Base-by-base conservation (phyloP, 2,329 filamentous ascomycete species). In the Trichoderma citrinoviride region DNA sequence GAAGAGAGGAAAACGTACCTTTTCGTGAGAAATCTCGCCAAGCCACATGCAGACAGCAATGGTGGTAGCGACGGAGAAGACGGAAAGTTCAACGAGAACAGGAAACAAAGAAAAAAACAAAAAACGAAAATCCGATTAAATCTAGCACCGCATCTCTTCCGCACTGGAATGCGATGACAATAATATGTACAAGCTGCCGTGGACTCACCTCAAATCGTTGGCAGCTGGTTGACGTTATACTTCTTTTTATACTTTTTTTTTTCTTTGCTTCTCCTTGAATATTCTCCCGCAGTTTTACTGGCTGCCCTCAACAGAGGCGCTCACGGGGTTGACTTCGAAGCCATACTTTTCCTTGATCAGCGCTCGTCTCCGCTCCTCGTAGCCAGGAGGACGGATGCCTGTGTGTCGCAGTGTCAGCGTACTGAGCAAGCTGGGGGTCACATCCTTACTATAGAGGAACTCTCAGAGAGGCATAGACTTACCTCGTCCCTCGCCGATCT, bases 401-500 rank as follows among this genome's bases (percentile, higher is more conserved):
- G 71, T 97, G 71, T 52, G 6, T n/a, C 19, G 3, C 4, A 23
- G 33, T 10, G 43, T 41, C 17, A 56, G 29, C 25, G 17, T 19
- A n/a, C 14, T 7, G 7, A 5, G 12, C 12, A 37, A 37, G 12
- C 33, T 14, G 12, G 8, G n/a, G 33, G 12, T 14, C 33, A 10
- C 33, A 5, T 14, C 8, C 2, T 3, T 6, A 10, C 2, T 47
- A 5, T 6, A 5, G 10, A 4, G 10, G 19, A 41, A n/a, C n/a
- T 23, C 2, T 7, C 15, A 10, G 8, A 12, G 8, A 19, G 15
- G 15, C 37, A 17, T 33, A 12, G 65, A 71, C 82, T 73, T 84
- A 94, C 92, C 92, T 85, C 93, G 86, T 70, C 92, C 92, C 82
- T 97, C 93, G 61, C 93, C 93, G 72, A 97, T 74, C 73, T 94